Conservation (phyloP, 306 rosid species). For the Alnus glutinosa region DNA sequence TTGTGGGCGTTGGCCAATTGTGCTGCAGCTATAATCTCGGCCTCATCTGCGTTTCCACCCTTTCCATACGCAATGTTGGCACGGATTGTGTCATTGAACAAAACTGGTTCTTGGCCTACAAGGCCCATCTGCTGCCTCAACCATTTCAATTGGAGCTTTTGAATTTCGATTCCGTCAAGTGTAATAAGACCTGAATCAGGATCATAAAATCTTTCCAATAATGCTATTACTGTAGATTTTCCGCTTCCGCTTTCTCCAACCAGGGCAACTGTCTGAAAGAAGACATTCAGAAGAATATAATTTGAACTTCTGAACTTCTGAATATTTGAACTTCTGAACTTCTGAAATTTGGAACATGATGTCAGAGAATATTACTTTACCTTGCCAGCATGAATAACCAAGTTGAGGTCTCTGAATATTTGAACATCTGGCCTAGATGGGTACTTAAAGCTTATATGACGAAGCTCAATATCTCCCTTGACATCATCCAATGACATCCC, state of each 20-base stretch:
- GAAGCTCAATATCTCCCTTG: constrained; percentile 64
- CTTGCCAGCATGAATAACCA: constrained; percentile 76
- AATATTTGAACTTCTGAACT: too few species aligned
- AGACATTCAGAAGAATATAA: constrained; percentile 1
- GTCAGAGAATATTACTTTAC: constrained; percentile 29
- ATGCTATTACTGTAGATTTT: constrained; percentile 79
- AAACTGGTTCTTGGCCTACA: constrained; percentile 81
- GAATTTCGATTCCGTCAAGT: constrained; percentile 70
- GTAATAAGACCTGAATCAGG: constrained; percentile 78
- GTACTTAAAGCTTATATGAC: constrained; percentile 67
- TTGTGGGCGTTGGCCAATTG: constrained; percentile 85
- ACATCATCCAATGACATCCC: constrained; percentile 55
- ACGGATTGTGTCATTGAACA: constrained; percentile 79
- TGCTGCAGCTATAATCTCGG: constrained; percentile 70
- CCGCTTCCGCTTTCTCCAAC: constrained; percentile 99
- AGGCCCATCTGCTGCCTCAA: constrained; percentile 90
- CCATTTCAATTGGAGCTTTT: constrained; percentile 62
- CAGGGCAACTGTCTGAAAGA: constrained; percentile 70
- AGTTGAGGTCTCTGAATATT: constrained; percentile 68
- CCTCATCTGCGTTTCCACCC: constrained; percentile 74
- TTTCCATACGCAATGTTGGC: constrained; percentile 86
- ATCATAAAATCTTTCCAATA: constrained; percentile 82
- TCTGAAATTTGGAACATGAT: not conserved
- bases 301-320: too few species aligned
- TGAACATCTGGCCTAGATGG: constrained; percentile 81